Evolutionary conservation across 2,329 filamentous ascomycete species (phyloP).

Genomic region (Fusarium bactridioides): DNA sequence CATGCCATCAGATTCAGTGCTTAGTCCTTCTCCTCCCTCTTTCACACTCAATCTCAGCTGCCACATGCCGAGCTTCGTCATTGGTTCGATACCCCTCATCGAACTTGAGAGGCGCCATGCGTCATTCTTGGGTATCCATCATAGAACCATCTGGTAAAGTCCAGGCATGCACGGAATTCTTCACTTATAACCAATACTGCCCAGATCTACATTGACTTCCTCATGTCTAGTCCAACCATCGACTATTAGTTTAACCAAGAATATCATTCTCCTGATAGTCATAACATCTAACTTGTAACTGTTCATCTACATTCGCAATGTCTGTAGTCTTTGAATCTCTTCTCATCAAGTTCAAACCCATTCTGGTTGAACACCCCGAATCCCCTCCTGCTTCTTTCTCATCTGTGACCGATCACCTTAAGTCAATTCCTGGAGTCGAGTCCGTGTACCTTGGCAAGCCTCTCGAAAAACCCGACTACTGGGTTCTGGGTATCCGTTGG

Average conservation of each 20-base stretch:
- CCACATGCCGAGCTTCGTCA: constrained; percentile 14
- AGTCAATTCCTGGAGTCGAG: constrained; percentile 45
- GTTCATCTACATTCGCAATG: constrained; percentile 30
- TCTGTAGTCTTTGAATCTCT: constrained; percentile 43
- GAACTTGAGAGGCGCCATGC: background rate
- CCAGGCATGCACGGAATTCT: background rate
- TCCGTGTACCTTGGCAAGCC: constrained; percentile 47
- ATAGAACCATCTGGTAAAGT: constrained; percentile 24
- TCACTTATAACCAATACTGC: background rate
- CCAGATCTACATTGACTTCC: background rate
- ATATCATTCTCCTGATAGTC: background rate
- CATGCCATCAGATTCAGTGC: background rate
- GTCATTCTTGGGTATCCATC: constrained; percentile 15
- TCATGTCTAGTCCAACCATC: background rate
- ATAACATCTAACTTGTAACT: background rate
- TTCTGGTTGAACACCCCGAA: constrained; percentile 36
- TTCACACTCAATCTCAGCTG: background rate
- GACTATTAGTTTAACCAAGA: background rate
- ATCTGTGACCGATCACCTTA: constrained; percentile 41
- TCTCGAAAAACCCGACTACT: constrained; percentile 46
- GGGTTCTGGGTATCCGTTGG: constrained; percentile 48
- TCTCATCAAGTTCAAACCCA: constrained; percentile 45
- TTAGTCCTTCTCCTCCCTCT: background rate
- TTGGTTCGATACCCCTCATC: constrained; percentile 25
- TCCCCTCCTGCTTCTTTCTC: constrained; percentile 40